Base-by-base conservation (phyloP, 495 filamentous ascomycete species). In the Talaromyces ruber region DNA sequence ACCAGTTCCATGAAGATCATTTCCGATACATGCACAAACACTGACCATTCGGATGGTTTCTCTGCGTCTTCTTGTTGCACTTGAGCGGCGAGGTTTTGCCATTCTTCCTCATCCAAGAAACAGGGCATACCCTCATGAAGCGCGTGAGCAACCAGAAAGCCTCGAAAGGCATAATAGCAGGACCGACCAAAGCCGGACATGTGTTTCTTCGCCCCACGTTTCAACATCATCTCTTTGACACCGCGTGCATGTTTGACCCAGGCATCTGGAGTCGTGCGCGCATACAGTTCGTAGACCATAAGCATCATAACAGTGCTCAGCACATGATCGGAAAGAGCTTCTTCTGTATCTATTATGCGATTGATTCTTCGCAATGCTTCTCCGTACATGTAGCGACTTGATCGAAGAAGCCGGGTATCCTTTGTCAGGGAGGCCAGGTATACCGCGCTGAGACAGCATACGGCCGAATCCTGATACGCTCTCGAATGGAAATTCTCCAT, bases 221-320 rank as follows among this genome's bases (percentile, higher is more conserved):
- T 64, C 37, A 66, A 64, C 59, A 77, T 71, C 30, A 76, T 62
- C 3, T 68, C 66, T 21, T 67, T 68, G 22, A 74, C 69, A n/a
- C 76, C 76, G 5, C 68, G 61, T 5, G 72, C 72, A 64, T 77
- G 74, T 45, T 68, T 67, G 4, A 75, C 60, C 72, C 74, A 78
- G 1, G 72, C 66, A 30, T 70, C 53, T 11, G 65, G 51, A 12
- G 64, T 67, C 29, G 71, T 77, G 57, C 70, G 71, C 21, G 68
- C 65, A 59, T 71, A 67, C 37, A 74, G 67, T 60, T 77, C 74
- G 56, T 71, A 77, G 14, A 76, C 57, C 7, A 68, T 67, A 2
- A 76, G 69, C 8, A 67, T 47, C n/a, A 74, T 69, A 8, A 68
- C 72, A 0, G 66, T 65, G 22, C 71, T 65, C 11, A 67, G 66